phyloP scores from a whole-genome alignment of 805 yeast species.

The Candida anglica region DNA sequence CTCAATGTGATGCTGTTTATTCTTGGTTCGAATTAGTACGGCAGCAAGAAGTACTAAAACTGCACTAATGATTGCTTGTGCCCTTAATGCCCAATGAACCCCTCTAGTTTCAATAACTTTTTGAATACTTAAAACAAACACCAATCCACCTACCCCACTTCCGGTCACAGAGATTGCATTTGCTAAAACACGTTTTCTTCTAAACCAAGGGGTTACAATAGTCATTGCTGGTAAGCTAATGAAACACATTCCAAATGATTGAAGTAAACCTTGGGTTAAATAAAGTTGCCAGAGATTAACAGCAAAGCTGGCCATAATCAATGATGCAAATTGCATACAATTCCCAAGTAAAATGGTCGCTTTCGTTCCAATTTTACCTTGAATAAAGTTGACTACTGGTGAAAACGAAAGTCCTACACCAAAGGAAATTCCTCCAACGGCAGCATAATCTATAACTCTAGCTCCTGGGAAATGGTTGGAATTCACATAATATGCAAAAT shows the following conservation, averaged over 20 bases:
- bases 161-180: slow-evolving; percentile 47
- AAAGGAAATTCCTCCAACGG: slow-evolving; percentile 65
- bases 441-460: slow-evolving; percentile 54
- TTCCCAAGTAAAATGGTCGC: slow-evolving; percentile 45
- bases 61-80: slow-evolving; percentile 39
- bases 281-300: slow-evolving; percentile 61
- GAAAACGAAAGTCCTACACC: slow-evolving; percentile 51
- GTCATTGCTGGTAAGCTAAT: slow-evolving; percentile 57
- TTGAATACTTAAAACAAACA: slow-evolving; percentile 48
- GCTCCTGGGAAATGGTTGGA: slow-evolving; percentile 52
- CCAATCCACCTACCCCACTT: slow-evolving; percentile 50
- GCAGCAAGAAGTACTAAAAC: slow-evolving; percentile 21
- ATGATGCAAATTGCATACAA: slow-evolving; percentile 47
- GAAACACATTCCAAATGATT: slow-evolving; percentile 55
- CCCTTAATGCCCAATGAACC: slow-evolving; percentile 49
- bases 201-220: slow-evolving; percentile 68
- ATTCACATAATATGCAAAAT: slow-evolving; percentile 53
- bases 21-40: slow-evolving; percentile 12
- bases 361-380: slow-evolving; percentile 42
- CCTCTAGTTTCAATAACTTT: slow-evolving; percentile 31
- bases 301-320: slow-evolving; percentile 58
- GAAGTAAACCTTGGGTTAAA: slow-evolving; percentile 63
- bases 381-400: slow-evolving; percentile 45
- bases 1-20: slow-evolving; percentile 16
- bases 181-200: slow-evolving; percentile 56